Conservation (phyloP, 2,329 filamentous ascomycete species). For the Amesomyces nigricolor region DNA sequence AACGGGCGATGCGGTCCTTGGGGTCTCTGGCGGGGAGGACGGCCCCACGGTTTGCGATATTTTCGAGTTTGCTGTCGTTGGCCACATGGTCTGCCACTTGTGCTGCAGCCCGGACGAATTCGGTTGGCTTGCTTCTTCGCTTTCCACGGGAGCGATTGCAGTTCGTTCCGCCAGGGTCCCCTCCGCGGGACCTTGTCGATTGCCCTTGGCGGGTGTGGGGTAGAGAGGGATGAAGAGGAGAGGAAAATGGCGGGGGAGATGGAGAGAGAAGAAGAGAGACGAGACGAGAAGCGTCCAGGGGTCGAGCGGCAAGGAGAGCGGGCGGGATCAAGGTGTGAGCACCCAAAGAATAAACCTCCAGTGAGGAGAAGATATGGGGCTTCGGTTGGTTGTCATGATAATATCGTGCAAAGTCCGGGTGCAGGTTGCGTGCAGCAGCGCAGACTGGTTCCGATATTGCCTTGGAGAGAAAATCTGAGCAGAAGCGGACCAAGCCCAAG, state of each 20-base stretch:
- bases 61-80: conserved; percentile 34
- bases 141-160: conserved; percentile 12
- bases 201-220: conserved; percentile 27
- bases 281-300: conserved; percentile 8
- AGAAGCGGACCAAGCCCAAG: conserved; percentile 7
- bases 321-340: conserved; percentile 37
- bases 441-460: conserved; percentile 24
- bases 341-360: conserved; percentile 43
- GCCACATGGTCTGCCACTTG: conserved; percentile 31
- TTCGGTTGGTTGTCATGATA: conserved; percentile 45
- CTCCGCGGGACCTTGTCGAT: conserved; percentile 24
- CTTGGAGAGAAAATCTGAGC: conserved; percentile 15
- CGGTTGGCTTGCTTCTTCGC: conserved; percentile 9
- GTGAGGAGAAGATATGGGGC: conserved; percentile 37
- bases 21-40: conserved; percentile 40
- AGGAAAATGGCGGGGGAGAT: conserved; percentile 10
- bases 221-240: conserved; percentile 7
- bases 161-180: conserved; percentile 6
- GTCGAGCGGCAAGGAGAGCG: conserved; percentile 9
- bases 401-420: conserved; percentile 30
- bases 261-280: conserved; percentile 12
- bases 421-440: conserved; percentile 24
- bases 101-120: conserved; percentile 20
- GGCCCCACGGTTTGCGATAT: conserved; percentile 33
- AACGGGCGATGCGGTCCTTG: conserved; percentile 33